These are phyloP conservation scores for Stachybotrys echinatus DNA, from an alignment of 2,329 filamentous ascomycete species.

Conservation along the genomic window DNA sequence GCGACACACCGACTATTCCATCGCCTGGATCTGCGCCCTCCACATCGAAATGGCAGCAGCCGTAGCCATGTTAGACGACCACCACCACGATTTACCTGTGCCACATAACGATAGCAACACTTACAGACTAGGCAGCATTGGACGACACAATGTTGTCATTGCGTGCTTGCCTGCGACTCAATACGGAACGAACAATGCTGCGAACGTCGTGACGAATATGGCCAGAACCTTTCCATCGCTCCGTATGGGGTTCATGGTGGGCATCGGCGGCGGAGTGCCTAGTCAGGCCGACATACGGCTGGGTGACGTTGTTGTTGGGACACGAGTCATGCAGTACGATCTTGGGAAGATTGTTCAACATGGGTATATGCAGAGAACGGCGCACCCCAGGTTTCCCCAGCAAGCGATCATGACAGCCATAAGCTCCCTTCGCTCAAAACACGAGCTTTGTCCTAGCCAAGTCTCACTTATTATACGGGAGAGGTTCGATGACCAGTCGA, in stretches of 20 bases:
- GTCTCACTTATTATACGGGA: too few relatives aligned
- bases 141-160: neutral
- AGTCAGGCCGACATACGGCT: neutral
- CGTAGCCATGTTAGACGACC: neutral
- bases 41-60: neutral
- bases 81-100: neutral
- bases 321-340: neutral
- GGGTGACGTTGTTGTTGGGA: neutral
- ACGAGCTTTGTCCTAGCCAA: neutral
- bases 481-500: too few relatives aligned
- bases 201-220: neutral
- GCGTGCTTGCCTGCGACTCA: neutral
- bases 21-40: constrained; percentile 13
- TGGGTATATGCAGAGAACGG: neutral
- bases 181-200: neutral
- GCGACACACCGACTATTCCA: constrained; percentile 7
- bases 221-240: neutral
- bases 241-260: constrained; percentile 7
- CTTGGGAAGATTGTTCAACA: neutral
- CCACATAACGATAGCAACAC: neutral
- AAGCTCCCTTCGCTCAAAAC: neutral
- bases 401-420: neutral
- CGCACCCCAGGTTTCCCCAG: neutral
- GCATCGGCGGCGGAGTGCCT: constrained; percentile 19
- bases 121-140: neutral